phyloP scores from a whole-genome alignment of 2,329 filamentous ascomycete genomes.

The Colletotrichum gloeosporioides region DNA sequence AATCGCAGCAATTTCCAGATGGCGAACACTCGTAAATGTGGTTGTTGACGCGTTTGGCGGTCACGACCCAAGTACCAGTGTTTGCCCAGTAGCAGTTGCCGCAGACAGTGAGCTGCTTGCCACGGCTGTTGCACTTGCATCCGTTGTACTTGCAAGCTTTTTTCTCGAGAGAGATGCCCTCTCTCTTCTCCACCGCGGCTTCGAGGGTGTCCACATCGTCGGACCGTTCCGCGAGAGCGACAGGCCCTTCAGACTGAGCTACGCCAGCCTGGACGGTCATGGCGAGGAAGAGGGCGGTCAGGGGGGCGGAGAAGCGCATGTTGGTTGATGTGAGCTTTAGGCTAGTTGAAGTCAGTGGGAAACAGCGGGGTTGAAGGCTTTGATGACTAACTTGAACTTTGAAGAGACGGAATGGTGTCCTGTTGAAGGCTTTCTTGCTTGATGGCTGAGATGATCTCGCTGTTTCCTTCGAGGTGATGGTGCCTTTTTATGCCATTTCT shows the following conservation, averaged over 20 bases:
- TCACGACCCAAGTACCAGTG: conserved; percentile 21
- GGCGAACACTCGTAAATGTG: conserved; percentile 30
- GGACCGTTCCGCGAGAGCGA: neutral
- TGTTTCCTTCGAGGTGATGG: neutral
- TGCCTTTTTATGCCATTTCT: neutral
- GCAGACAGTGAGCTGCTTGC: conserved; percentile 27
- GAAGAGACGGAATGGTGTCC: neutral
- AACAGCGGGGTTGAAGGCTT: neutral
- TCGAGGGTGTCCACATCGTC: neutral
- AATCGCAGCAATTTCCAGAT: conserved; percentile 26
- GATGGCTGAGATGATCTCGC: neutral
- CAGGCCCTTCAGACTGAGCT: neutral
- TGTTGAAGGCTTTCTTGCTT: neutral
- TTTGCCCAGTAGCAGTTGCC: conserved; percentile 27
- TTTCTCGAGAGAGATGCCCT: conserved; percentile 5
- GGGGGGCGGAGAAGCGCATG: conserved; percentile 14
- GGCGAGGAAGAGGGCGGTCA: conserved; percentile 5
- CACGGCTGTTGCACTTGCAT: conserved; percentile 28
- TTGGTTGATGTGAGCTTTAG: neutral
- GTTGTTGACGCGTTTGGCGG: conserved; percentile 23
- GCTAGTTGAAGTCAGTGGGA: neutral
- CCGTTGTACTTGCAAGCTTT: conserved; percentile 26
- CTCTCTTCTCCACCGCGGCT: neutral
- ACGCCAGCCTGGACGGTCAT: neutral
- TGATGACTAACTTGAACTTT: neutral